Evolutionary conservation across 768 basidiomycete species (phyloP), one percentile per base, ranked within the genome.

Genomic region (Panaeolus cyanescens): DNA sequence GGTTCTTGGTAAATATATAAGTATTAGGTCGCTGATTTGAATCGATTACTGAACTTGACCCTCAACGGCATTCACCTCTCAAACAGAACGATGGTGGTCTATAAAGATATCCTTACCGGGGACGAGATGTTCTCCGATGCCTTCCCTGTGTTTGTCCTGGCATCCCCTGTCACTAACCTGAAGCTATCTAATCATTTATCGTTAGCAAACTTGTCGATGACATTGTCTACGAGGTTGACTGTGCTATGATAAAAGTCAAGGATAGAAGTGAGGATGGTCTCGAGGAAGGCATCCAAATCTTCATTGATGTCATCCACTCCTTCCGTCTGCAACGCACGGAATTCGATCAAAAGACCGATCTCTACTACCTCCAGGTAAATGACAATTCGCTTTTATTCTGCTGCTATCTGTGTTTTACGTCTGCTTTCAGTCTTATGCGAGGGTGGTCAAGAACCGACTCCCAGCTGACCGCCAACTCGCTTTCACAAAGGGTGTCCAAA

Each of bases 71-170:
- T 63, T 68, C 59, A 53, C 68, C 68, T 69, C 64, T 61, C 59
- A 45, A 58, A 56, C 25, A 36, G 62, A 67, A 73, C 65, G 77
- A 93, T 95, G 93, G 74, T 93, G 75, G 76, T 95, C 68, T 95
- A 86, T 79, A 37, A 62, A 28, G 93, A 95, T 74, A 72, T 91
- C 62, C n/a, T 97, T 60, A 75, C 86, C 55, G 85, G 75, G 42
- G 94, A 96, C 71, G 96, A 98, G 81, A 91, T 98, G 84, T 86
- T 92, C 84, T 95, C 94, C 28, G 95, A 96, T 80, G 95, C 95
- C 65, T 98, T 90, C 82, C 88, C 89, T 19, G 17, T 90, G 95
- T 96, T 68, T 62, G 89, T 80, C 31, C 45, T 28, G 25, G 45
- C 10, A 15, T 28, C 19, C 3, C 62, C 50, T 28, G n/a, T 33